Percentiles rank a stretch among this genome's conserved stretches.
phyloP scores from a whole-genome alignment of 306 rosid species.

The Cercis canadensis region DNA sequence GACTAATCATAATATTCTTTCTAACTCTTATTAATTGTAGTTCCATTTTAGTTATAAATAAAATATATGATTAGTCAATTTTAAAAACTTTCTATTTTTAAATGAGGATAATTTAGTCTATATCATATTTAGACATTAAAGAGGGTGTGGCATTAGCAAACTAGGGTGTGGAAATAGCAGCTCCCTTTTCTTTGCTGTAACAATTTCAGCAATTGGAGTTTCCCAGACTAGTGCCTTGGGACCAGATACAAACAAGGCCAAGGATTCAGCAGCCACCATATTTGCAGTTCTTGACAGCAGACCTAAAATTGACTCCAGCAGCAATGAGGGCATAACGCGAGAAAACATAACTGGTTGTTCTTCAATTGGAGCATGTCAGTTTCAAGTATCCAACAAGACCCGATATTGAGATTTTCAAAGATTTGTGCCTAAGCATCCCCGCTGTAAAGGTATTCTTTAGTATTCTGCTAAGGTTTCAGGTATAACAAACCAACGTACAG shows the following conservation, averaged over 20 bases:
- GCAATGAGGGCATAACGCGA: conserved; percentile 53
- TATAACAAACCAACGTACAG: background rate
- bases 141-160: no score
- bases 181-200: conserved; percentile 74
- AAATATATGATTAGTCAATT: no score
- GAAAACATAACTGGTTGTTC: conserved; percentile 51
- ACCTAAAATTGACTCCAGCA: conserved; percentile 75
- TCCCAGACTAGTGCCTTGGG: conserved; percentile 73
- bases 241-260: conserved; percentile 84
- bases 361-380: conserved; percentile 65
- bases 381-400: conserved; percentile 82
- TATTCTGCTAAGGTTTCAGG: background rate
- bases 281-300: conserved; percentile 72
- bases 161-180: no score
- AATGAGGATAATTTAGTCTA: no score
- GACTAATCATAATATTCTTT: no score
- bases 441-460: conserved; percentile 71
- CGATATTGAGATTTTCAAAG: conserved; percentile 70
- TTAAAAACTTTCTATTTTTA: no score
- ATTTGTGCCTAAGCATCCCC: conserved; percentile 65
- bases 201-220: conserved; percentile 72
- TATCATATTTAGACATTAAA: no score
- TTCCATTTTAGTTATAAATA: no score
- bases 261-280: conserved; percentile 80
- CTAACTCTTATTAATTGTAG: no score